A percentile compares a stretch with the other conserved stretches of the same genome.
Conservation (phyloP, 352 stramenopile species). For the Phytophthora cactorum region DNA sequence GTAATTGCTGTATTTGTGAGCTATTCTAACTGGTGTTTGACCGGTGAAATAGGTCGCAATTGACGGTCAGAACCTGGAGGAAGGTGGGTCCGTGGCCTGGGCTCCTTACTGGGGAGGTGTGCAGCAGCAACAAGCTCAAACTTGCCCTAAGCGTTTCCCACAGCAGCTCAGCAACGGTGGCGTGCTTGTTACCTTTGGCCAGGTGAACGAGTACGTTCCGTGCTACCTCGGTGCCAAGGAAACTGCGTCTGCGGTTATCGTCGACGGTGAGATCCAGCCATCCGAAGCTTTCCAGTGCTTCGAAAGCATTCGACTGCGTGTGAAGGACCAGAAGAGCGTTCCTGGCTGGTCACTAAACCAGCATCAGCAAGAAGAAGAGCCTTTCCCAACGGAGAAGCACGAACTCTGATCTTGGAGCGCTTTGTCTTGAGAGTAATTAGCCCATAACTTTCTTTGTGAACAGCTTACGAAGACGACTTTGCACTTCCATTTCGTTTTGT, state of each 20-base stretch:
- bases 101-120: conserved; percentile 73
- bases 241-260: conserved; percentile 36
- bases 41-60: conserved; percentile 61
- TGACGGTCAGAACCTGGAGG: conserved; percentile 81
- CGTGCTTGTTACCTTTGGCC: conserved; percentile 70
- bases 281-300: conserved; percentile 69
- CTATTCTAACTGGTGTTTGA: background rate
- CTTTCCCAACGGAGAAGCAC: conserved; percentile 32
- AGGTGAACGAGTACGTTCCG: conserved; percentile 80
- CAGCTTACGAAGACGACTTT: conserved; percentile 22
- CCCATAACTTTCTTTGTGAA: conserved; percentile 24
- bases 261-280: conserved; percentile 40
- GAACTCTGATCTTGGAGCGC: conserved; percentile 39
- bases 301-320: conserved; percentile 70
- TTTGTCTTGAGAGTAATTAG: conserved; percentile 29
- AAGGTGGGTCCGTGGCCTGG: conserved; percentile 74
- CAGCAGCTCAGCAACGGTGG: conserved; percentile 71
- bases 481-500: no score
- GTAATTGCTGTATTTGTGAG: background rate
- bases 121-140: conserved; percentile 48
- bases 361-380: conserved; percentile 30
- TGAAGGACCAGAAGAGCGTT: conserved; percentile 86
- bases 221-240: conserved; percentile 64
- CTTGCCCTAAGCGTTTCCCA: conserved; percentile 59
- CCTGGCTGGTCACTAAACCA: conserved; percentile 78